Base-by-base conservation (phyloP, 2,329 filamentous ascomycete species). In the Ambrosiella xylebori region DNA sequence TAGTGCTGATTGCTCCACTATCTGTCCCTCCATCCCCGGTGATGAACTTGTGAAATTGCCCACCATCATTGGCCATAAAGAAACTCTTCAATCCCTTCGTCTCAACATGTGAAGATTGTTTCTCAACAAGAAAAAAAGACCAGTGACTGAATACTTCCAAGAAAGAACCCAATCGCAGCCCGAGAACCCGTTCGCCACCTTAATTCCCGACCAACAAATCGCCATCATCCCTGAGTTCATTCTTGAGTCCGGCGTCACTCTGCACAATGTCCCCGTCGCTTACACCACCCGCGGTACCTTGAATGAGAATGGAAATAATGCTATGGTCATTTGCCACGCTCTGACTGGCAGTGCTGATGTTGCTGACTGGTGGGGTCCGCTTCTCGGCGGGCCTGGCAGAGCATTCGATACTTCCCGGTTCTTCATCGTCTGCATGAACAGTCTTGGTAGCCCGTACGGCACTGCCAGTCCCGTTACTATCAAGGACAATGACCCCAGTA, bases 121-220 rank as follows among this genome's bases (percentile, higher is more conserved):
- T 27, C 27, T 3, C 27, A 27, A 27, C 27, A 27, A 27, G 27
- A 15, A n/a, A 36, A 19, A 17, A 71, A 73, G 73, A 74, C 64
- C 63, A 63, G 72, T 76, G 68, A 69, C 80, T 84, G 77, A 84
- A 81, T 78, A 78, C 76, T 72, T 75, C 74, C 67, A 80, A 82
- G 79, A 77, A 80, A 81, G 78, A 76, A 76, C 69, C 63, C 73
- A 70, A 63, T 73, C 79, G 58, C 88, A 96, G 71, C 82, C 86
- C 66, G 91, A 96, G 73, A 98, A 97, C 72, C 91, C 90, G 37
- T 97, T 90, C 69, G 81, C 87, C 61, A 72, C 77, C 63, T 77
- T 97, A 66, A 95, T 98, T 56, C 84, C 88, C 56, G 85, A 95
- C 65, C 93, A 97, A 72, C 78, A 85, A 57, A 85, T 95, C 66